A percentile compares a stretch with the other conserved stretches of the same genome.
Evolutionary conservation across 495 filamentous ascomycete genomes (phyloP).

Genomic region (Aspergillus taichungensis): DNA sequence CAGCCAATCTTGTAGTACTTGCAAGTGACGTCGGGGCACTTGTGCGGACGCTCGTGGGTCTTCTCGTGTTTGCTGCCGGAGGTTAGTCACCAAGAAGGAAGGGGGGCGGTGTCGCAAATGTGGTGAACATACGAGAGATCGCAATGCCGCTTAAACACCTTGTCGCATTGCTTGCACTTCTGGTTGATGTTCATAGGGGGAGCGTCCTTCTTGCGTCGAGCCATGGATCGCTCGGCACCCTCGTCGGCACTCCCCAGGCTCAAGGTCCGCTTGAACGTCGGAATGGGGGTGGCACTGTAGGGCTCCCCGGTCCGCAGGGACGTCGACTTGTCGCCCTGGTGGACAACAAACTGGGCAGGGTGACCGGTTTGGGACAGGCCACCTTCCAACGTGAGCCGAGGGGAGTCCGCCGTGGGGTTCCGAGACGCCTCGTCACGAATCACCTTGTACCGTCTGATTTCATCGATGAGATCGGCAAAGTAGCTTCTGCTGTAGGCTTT

Average conservation of each 20-base stretch:
- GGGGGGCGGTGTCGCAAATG: background rate
- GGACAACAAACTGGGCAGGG: constrained; percentile 66
- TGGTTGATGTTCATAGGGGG: constrained; percentile 63
- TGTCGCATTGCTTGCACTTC: constrained; percentile 72
- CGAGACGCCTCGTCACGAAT: constrained; percentile 45
- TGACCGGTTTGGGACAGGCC: constrained; percentile 69
- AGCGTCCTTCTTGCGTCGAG: constrained; percentile 73
- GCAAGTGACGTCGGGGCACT: constrained; percentile 72
- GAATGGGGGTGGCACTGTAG: constrained; percentile 33
- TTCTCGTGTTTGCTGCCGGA: constrained; percentile 75
- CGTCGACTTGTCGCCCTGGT: constrained; percentile 68
- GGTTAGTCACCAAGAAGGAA: constrained; percentile 14
- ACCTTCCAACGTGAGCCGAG: constrained; percentile 59
- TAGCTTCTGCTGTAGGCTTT: constrained; percentile 85
- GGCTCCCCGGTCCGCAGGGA: constrained; percentile 58
- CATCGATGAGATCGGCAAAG: constrained; percentile 86
- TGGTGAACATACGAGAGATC: constrained; percentile 58
- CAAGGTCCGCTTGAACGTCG: constrained; percentile 50
- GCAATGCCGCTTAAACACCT: constrained; percentile 86
- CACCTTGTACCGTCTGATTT: constrained; percentile 66
- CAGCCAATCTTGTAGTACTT: constrained; percentile 82
- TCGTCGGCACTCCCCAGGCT: constrained; percentile 55
- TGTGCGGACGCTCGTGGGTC: constrained; percentile 92
- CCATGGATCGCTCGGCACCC: constrained; percentile 77
- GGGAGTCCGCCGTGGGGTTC: constrained; percentile 19